phyloP scores from a whole-genome alignment of 192 early-diverging fungal species.

The Linnemannia schmuckeri region DNA sequence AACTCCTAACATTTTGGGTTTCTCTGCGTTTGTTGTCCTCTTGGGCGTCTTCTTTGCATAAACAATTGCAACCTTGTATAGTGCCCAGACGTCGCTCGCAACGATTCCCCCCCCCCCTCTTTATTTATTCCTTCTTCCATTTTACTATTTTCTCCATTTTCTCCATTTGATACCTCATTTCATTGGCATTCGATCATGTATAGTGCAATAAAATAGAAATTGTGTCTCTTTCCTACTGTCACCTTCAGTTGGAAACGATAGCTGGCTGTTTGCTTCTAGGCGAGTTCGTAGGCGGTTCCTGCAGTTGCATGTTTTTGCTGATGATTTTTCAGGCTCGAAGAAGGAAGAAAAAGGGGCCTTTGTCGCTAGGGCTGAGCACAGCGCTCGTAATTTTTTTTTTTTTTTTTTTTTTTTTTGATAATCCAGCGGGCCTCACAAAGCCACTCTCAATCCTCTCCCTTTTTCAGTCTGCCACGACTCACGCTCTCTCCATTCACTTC shows the following conservation, averaged over 20 bases:
- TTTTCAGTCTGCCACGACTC: neutral
- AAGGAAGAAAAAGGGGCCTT: neutral
- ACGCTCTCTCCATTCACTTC: neutral
- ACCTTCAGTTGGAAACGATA: neutral
- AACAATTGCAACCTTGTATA: neutral
- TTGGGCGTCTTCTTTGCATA: constrained; percentile 9
- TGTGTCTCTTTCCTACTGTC: neutral
- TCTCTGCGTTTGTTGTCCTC: constrained; percentile 14
- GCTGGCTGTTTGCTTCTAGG: neutral
- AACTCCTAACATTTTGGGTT: neutral
- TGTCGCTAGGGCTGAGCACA: neutral
- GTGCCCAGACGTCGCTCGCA: neutral
- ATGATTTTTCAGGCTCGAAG: neutral
- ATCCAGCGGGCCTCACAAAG: neutral
- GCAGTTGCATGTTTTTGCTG: neutral
- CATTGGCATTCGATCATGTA: neutral
- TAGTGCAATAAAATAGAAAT: neutral
- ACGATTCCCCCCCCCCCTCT: neutral
- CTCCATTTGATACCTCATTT: neutral
- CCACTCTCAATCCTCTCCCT: neutral
- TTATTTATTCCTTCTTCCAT: neutral
- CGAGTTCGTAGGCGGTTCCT: neutral
- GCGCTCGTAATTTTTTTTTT: neutral
- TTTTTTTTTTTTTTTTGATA: neutral
- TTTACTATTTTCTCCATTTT: neutral